Conservation (phyloP, 2,329 filamentous ascomycete species). For the Pestalotiopsis sp. region DNA sequence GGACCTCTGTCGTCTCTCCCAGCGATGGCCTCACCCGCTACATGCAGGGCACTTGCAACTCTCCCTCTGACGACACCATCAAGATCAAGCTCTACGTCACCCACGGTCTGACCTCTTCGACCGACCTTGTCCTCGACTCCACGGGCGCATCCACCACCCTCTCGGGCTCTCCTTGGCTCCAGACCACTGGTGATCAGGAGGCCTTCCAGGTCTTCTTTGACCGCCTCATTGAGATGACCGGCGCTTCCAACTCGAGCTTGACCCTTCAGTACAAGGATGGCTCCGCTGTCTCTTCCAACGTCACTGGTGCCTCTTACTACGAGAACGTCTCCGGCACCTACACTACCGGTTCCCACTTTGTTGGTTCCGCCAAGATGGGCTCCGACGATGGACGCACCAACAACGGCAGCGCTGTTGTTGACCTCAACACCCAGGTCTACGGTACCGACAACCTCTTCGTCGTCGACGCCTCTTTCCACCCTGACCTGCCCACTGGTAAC, state of each 20-base stretch:
- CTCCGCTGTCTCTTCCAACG: conserved; percentile 11
- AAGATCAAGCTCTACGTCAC: conserved; percentile 22
- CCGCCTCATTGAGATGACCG: conserved; percentile 18
- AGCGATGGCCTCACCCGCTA: conserved; percentile 20
- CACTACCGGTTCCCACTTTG: conserved; percentile 18
- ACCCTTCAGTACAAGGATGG: conserved; percentile 16
- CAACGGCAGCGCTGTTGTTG: conserved; percentile 61
- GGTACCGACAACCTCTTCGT: conserved; percentile 70
- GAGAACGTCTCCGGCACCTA: conserved; percentile 17
- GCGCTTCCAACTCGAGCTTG: conserved; percentile 15
- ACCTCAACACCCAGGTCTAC: conserved; percentile 65
- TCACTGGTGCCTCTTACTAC: conserved; percentile 16
- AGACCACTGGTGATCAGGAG: conserved; percentile 18
- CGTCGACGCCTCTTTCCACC: conserved; percentile 69
- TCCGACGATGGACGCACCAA: conserved; percentile 49
- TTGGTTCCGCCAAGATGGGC: conserved; percentile 17
- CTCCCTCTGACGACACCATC: conserved; percentile 14
- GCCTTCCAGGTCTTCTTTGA: conserved; percentile 16
- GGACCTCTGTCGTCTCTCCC: conserved; percentile 40
- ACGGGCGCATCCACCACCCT: conserved; percentile 16
- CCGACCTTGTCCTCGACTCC: conserved; percentile 17
- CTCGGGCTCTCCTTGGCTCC: conserved; percentile 17
- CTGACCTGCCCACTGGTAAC: conserved; percentile 70
- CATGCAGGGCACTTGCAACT: conserved; percentile 19
- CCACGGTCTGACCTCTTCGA: conserved; percentile 20